Base-by-base conservation (phyloP, 768 basidiomycete genomes). In the Russula sp. region DNA sequence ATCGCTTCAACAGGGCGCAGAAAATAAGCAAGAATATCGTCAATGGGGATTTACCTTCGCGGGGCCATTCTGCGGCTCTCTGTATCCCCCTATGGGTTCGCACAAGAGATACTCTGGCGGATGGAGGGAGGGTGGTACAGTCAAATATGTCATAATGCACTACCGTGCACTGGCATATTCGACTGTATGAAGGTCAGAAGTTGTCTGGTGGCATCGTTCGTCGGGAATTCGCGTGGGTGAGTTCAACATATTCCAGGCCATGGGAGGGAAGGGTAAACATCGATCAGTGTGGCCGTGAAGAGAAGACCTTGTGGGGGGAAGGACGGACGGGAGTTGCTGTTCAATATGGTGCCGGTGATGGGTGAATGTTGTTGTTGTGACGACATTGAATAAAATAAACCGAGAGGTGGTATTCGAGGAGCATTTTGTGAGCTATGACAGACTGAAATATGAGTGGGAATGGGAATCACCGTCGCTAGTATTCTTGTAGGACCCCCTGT, bases 1-100 rank as follows among this genome's bases (percentile, higher is more conserved):
- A 44, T 22, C 13, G n/a, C 61, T 55, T 62, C 34, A 55, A 48
- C 46, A 24, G 20, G 42, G 32, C 44, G 32, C 24, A n/a, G 57
- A 34, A 20, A 28, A 6, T 42, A 44, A 30, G 40, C 44, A 46
- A 32, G 44, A 46, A 57, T 18, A n/a, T 48, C 18, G 48, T 62
- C 20, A 36, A 44, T 22, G 49, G 30, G 16, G 10, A n/a, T 2
- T 46, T 46, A 49, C 42, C 11, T 50, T 24, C n/a, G 22, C 34
- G 3, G 38, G 16, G 46, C 24, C 2, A 20, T 57, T 50, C 26
- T 5, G 48, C 11, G n/a, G 44, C 13, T 13, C 36, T 13, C 13
- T 36, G 36, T 36, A 26, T 20, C n/a, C 24, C 62, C 62, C n/a
- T 34, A 42, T 57, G 20, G n/a, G n/a, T 10, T 34, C 11, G 6